Percentiles rank a stretch among this genome's conserved stretches.
These are phyloP conservation scores for Eucalyptus guilfoylei DNA, from an alignment of 345 rosid species.

Conservation along the genomic window DNA sequence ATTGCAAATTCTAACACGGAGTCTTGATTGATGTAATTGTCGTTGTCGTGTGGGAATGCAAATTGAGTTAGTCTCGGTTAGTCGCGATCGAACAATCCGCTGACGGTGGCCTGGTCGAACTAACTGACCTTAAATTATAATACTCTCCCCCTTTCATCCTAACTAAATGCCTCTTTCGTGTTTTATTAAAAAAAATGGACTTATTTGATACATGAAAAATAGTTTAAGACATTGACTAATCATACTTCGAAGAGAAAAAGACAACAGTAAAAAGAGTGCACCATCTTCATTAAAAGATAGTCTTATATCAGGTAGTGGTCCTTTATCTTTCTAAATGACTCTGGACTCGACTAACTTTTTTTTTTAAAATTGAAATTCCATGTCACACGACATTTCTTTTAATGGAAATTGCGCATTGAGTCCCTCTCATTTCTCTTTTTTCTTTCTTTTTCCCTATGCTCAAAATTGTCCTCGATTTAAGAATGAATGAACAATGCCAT, in stretches of 20 bases:
- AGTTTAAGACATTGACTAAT: background rate
- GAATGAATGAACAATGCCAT: background rate
- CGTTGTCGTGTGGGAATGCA: background rate
- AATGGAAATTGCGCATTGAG: background rate
- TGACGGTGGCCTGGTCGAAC: background rate
- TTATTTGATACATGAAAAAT: background rate
- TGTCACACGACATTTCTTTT: background rate
- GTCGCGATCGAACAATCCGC: background rate
- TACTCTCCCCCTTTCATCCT: background rate
- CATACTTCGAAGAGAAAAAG: background rate
- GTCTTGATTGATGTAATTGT: too few relatives aligned
- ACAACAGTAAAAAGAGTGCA: background rate
- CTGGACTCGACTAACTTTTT: accelerated
- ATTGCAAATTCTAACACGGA: too few relatives aligned
- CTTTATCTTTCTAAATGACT: too few relatives aligned
- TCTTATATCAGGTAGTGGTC: background rate
- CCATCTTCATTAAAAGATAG: background rate
- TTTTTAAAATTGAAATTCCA: background rate
- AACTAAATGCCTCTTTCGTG: background rate
- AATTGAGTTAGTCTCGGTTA: background rate
- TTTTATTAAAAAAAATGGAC: too few relatives aligned
- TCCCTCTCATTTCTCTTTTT: background rate
- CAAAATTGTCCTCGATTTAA: background rate
- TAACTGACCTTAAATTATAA: background rate
- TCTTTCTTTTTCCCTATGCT: background rate